Percentiles rank a stretch among this genome's conserved stretches.
phyloP scores from a whole-genome alignment of 371 early-diverging fungal species.

The Lichtheimia ornata region DNA sequence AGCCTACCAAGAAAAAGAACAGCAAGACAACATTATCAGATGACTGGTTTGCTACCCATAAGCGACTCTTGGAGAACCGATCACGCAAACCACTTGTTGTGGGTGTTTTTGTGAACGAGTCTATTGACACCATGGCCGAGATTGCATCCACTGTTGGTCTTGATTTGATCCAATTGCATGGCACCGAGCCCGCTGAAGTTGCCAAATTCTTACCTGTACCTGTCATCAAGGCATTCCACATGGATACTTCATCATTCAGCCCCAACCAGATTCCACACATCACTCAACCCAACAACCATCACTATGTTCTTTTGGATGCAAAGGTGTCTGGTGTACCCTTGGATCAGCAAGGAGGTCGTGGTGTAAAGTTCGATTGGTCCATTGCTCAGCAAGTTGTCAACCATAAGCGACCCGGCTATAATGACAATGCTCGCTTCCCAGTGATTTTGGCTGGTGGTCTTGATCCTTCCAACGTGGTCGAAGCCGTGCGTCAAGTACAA shows the following conservation, averaged over 20 bases:
- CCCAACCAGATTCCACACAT: constrained; percentile 40
- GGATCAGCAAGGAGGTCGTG: constrained; percentile 72
- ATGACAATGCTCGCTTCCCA: constrained; percentile 52
- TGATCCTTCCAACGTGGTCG: constrained; percentile 76
- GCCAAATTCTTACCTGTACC: constrained; percentile 77
- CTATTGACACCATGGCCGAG: constrained; percentile 72
- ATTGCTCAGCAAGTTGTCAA: constrained; percentile 66
- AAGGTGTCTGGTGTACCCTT: constrained; percentile 51
- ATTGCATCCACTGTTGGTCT: constrained; percentile 68
- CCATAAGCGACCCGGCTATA: constrained; percentile 24
- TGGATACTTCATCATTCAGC: constrained; percentile 54
- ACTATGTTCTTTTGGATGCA: constrained; percentile 71
- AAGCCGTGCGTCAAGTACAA: constrained; percentile 66
- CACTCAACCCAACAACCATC: constrained; percentile 62
- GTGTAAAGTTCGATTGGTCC: constrained; percentile 79
- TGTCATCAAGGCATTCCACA: constrained; percentile 88
- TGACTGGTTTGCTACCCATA: constrained; percentile 66
- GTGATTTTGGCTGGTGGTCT: constrained; percentile 92
- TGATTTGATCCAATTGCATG: constrained; percentile 94
- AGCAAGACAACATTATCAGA: constrained; percentile 5
- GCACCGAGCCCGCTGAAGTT: constrained; percentile 70
- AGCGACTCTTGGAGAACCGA: constrained; percentile 44
- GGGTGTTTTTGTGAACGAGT: constrained; percentile 92
- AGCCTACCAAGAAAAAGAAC: neutral
- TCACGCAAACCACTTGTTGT: constrained; percentile 78